Base-by-base conservation (phyloP, 495 filamentous ascomycete species). In the Penicillium crystallinum region DNA sequence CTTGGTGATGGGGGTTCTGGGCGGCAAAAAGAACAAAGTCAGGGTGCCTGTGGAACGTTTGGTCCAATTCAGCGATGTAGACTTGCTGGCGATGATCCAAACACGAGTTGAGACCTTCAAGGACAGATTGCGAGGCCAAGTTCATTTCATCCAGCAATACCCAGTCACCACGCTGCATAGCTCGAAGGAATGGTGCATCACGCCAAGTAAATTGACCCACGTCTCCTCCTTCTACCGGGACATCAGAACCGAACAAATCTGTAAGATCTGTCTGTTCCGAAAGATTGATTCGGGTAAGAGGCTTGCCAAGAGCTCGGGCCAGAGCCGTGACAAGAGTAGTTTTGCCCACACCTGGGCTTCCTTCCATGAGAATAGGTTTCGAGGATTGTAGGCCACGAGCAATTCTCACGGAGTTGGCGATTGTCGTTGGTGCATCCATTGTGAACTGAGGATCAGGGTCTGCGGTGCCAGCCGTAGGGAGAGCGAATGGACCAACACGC, bases 81-180 rank as follows among this genome's bases (percentile, higher is more conserved):
- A 95, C 89, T 67, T 96, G 90, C 53, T 93, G 93, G 63, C 95
- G 86, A 63, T 99, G 95, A 72, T 99, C 95, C 21, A 99, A 77
- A 72, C 95, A 97, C 14, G 93, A 91, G 59, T 99, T 99, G 15
- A 99, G 76, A 54, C 95, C 95, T 68, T 99, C 95, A 2, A 99
- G 83, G 21, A 99, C 91, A 6, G 91, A 95, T 64, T 97, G 95
- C 0, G 95, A 97, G 3, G 95, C 95, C 44, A 99, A 64, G 59
- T 99, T 99, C 95, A 99, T 97, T 75, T 99, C 95, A 67, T 99
- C 95, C 1, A 99, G 74, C 8, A 99, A 72, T 7, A 97, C 92
- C 95, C 95, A 99, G 55, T 91, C 83, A 11, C 95, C 95, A 39
- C 81, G 84, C 64, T 95, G 91, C 92, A 99, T 97, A 8, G 95